These are phyloP conservation scores for Sarocladium strictum DNA, from an alignment of 2,329 filamentous ascomycete species.

Conservation along the genomic window DNA sequence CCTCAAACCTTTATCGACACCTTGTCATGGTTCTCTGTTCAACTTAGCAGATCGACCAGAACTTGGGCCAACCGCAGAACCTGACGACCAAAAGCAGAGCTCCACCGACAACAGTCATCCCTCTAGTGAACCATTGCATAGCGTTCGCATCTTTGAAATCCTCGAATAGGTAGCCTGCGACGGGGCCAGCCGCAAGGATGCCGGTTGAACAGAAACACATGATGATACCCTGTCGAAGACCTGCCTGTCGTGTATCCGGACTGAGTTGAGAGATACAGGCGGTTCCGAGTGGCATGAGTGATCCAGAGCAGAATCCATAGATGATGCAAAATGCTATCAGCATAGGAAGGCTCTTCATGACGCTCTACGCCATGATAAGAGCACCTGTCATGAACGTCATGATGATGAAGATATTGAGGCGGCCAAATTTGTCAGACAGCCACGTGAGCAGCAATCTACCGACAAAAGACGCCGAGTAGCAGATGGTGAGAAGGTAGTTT, in stretches of 20 bases:
- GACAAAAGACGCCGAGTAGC: conserved; percentile 51
- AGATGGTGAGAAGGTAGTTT: conserved; percentile 56
- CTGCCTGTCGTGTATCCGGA: conserved; percentile 21
- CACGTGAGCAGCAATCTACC: conserved; percentile 47
- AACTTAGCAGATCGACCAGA: background rate
- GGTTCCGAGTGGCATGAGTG: conserved; percentile 26
- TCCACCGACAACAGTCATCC: conserved; percentile 13
- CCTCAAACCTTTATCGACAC: no score
- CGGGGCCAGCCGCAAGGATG: conserved; percentile 18
- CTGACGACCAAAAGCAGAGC: background rate
- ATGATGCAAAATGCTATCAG: conserved; percentile 20
- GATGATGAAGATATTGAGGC: conserved; percentile 35
- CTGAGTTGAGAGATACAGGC: conserved; percentile 26
- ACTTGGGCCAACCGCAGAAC: background rate
- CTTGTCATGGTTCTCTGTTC: no score
- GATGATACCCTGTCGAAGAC: conserved; percentile 25
- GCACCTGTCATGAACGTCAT: conserved; percentile 18
- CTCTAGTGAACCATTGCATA: conserved; percentile 14
- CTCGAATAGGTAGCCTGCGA: conserved; percentile 16
- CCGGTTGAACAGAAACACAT: conserved; percentile 24
- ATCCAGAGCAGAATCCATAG: conserved; percentile 24
- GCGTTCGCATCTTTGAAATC: conserved; percentile 13
- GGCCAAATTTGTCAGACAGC: conserved; percentile 44
- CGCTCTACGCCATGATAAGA: conserved; percentile 25
- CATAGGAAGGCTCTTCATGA: conserved; percentile 14